Conservation (phyloP, 306 rosid genomes). For the Cicer pinnatifidum region DNA sequence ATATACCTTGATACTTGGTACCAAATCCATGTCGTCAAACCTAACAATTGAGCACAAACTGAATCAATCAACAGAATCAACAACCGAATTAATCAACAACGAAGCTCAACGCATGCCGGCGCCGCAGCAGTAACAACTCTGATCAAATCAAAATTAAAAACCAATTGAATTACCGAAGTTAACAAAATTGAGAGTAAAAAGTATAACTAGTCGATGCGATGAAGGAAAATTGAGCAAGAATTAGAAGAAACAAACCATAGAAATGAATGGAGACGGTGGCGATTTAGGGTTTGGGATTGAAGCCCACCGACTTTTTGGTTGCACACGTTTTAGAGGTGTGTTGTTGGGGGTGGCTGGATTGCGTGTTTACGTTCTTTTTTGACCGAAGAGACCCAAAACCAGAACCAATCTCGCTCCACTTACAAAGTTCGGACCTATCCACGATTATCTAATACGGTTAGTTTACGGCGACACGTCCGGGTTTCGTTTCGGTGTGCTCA, state of each 20-base stretch:
- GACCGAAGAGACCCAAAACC: conserved; percentile 64
- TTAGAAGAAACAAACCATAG: neutral
- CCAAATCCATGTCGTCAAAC: conserved; percentile 68
- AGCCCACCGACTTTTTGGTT: conserved; percentile 50
- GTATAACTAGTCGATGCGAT: neutral
- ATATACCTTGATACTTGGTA: conserved; percentile 71
- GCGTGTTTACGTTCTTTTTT: conserved; percentile 50
- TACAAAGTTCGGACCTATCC: conserved; percentile 70
- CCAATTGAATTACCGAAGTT: conserved; percentile 27
- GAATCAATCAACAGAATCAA: conserved; percentile 9
- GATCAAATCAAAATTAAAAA: conserved; percentile 37
- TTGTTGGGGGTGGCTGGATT: conserved; percentile 39
- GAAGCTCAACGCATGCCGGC: conserved; percentile 46
- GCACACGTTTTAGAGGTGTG: conserved; percentile 33
- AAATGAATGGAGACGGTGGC: conserved; percentile 19
- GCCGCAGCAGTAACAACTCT: conserved; percentile 44
- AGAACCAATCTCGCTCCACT: conserved; percentile 57
- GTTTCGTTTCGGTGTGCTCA: conserved; percentile 59
- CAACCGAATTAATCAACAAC: conserved; percentile 37
- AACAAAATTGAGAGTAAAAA: conserved; percentile 15
- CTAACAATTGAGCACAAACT: conserved; percentile 39
- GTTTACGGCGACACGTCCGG: conserved; percentile 69
- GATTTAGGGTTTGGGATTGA: conserved; percentile 47
- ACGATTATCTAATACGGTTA: conserved; percentile 70
- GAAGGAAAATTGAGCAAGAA: neutral